These are phyloP conservation scores for Ceratobasidium sp. DNA, from an alignment of 1,284 basidiomycete species.

Conservation along the genomic window DNA sequence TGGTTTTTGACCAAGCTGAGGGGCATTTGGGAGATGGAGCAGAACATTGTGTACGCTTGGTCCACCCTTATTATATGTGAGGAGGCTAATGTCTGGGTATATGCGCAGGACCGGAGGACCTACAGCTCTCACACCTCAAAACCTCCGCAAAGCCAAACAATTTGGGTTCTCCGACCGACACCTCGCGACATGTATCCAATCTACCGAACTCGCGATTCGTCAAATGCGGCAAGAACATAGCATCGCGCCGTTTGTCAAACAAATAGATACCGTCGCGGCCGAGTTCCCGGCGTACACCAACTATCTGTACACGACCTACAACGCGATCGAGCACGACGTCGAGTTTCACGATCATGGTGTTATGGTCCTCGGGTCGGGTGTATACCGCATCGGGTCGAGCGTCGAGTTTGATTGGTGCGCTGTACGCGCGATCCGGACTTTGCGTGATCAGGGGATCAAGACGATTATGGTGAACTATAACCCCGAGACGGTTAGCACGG, in stretches of 20 bases:
- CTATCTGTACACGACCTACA: conserved; percentile 98
- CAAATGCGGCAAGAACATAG: conserved; percentile 85
- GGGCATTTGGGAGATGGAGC: conserved; percentile 85
- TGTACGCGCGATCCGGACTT: conserved; percentile 94
- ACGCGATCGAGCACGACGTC: conserved; percentile 93
- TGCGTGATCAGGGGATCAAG: conserved; percentile 93
- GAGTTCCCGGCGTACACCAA: conserved; percentile 99
- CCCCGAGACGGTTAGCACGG: conserved; percentile 98
- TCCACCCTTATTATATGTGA: conserved; percentile 18
- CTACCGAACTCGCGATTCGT: conserved; percentile 91
- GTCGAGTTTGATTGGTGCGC: conserved; percentile 99
- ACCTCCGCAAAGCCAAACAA: conserved; percentile 90
- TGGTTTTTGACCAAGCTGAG: conserved; percentile 96
- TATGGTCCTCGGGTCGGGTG: conserved; percentile 97
- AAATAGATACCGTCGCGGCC: conserved; percentile 98
- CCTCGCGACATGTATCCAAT: conserved; percentile 82
- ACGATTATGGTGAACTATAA: conserved; percentile 99
- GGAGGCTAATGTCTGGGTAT: not conserved
- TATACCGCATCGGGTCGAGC: conserved; percentile 98
- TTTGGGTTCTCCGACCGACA: conserved; percentile 96
- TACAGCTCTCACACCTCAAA: conserved; percentile 66
- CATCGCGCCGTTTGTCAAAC: conserved; percentile 95
- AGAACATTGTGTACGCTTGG: conserved; percentile 72
- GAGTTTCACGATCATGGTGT: conserved; percentile 91
- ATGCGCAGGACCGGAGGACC: conserved; percentile 25